Conservation (phyloP, 2,329 filamentous ascomycete genomes). For the Clarireedia sp. region DNA sequence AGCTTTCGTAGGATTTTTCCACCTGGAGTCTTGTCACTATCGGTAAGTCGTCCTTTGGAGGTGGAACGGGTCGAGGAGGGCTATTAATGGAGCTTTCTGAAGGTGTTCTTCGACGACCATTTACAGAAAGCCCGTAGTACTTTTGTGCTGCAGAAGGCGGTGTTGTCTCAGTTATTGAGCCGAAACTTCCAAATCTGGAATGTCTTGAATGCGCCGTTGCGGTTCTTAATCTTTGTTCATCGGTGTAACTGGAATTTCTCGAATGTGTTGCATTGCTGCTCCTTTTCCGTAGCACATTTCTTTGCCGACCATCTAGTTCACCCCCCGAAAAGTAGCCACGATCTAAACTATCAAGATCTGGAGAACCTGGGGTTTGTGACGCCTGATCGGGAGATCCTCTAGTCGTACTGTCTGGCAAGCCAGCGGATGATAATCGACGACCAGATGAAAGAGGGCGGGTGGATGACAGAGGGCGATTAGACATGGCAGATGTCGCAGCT, state of each 20-base stretch:
- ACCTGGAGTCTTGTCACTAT: slow-evolving; percentile 54
- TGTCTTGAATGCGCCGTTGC: slow-evolving; percentile 61
- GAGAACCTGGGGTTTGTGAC: slow-evolving; percentile 22
- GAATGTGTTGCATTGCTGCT: slow-evolving; percentile 54
- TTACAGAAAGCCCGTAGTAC: slow-evolving; percentile 49
- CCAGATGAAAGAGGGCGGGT: slow-evolving; percentile 10
- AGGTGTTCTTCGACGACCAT: slow-evolving; percentile 30
- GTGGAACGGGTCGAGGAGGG: slow-evolving; percentile 53
- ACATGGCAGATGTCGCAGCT: slow-evolving; percentile 23
- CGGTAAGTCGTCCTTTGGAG: slow-evolving; percentile 47
- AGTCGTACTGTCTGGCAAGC: slow-evolving; percentile 17
- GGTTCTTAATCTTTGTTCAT: slow-evolving; percentile 62
- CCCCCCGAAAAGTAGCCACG: slow-evolving; percentile 90
- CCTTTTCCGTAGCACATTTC: slow-evolving; percentile 76
- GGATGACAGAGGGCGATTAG: slow-evolving; percentile 24
- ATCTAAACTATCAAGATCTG: slow-evolving; percentile 53
- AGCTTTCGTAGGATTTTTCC: slow-evolving; percentile 19
- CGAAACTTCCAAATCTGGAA: slow-evolving; percentile 70
- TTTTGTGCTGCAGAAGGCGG: slow-evolving; percentile 59
- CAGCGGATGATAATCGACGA: slow-evolving; percentile 4
- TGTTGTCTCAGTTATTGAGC: slow-evolving; percentile 58
- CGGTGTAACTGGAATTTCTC: slow-evolving; percentile 67
- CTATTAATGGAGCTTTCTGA: slow-evolving; percentile 47
- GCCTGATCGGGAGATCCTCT: slow-evolving; percentile 28
- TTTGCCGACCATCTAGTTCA: slow-evolving; percentile 67